These are phyloP conservation scores for Trypanosoma melophagium DNA, from an alignment of 208 protist species.

Conservation along the genomic window DNA sequence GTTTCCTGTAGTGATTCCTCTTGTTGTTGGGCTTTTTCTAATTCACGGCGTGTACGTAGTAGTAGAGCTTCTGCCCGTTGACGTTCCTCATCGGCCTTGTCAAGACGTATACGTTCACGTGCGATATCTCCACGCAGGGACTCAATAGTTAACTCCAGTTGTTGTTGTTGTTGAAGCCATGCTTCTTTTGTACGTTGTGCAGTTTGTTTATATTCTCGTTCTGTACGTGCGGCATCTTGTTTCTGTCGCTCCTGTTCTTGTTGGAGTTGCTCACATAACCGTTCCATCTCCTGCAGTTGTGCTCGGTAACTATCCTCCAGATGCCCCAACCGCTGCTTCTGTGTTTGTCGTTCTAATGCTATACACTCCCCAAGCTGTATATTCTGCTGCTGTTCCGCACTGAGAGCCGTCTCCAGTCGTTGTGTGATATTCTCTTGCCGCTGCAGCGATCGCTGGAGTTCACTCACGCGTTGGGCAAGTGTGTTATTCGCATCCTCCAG, in stretches of 20 bases:
- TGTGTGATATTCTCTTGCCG: constrained; percentile 21
- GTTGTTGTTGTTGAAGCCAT: constrained; percentile 13
- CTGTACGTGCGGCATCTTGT: background rate
- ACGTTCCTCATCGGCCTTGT: constrained; percentile 21
- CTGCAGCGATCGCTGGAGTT: constrained; percentile 19
- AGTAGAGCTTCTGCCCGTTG: constrained; percentile 31
- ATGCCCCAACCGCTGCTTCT: constrained; percentile 3
- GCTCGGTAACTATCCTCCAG: constrained; percentile 20
- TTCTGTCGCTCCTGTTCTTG: constrained; percentile 13
- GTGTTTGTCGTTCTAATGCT: constrained; percentile 14
- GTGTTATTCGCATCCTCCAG: constrained; percentile 18
- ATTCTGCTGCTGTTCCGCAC: constrained; percentile 21
- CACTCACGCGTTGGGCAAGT: constrained; percentile 19
- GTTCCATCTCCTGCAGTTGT: constrained; percentile 22
- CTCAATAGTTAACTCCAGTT: constrained; percentile 23
- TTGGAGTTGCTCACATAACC: constrained; percentile 20
- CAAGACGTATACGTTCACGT: constrained; percentile 23
- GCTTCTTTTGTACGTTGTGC: constrained; percentile 8
- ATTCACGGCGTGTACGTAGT: constrained; percentile 32
- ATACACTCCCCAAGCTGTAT: constrained; percentile 4
- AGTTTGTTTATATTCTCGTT: background rate
- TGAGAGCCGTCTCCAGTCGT: constrained; percentile 23
- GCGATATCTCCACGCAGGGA: constrained; percentile 26
- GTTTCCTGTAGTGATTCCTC: constrained; percentile 29
- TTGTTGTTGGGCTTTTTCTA: constrained; percentile 19